A percentile compares a stretch with the other conserved stretches of the same genome.
phyloP scores from a whole-genome alignment of 768 basidiomycete genomes.

The Kockovaella imperatae region DNA sequence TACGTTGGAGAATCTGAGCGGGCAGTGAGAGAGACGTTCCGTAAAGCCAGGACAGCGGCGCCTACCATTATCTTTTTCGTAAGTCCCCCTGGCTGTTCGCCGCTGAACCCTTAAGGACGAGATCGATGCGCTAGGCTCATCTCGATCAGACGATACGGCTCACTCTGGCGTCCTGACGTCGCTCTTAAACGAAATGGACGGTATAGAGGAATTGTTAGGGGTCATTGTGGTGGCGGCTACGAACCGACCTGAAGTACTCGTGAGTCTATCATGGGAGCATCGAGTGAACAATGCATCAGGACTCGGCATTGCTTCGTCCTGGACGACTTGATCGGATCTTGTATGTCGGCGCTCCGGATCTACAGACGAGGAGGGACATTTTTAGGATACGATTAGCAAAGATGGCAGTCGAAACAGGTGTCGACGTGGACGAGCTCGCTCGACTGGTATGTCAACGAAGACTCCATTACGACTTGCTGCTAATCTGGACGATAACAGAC shows the following conservation, averaged over 20 bases:
- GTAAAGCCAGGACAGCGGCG: constrained; percentile 85
- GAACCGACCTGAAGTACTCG: constrained; percentile 86
- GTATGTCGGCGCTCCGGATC: constrained; percentile 87
- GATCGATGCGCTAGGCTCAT: constrained; percentile 83
- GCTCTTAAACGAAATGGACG: constrained; percentile 96
- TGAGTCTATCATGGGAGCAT: constrained; percentile 48
- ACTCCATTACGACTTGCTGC: background rate
- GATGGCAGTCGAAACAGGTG: constrained; percentile 70
- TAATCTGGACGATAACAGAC: too few species aligned
- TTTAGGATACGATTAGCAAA: constrained; percentile 63
- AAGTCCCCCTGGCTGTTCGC: constrained; percentile 38
- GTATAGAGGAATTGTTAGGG: constrained; percentile 84
- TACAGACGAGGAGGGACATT: constrained; percentile 71
- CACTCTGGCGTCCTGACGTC: constrained; percentile 79
- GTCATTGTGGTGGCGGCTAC: constrained; percentile 97
- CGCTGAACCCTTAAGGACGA: constrained; percentile 61
- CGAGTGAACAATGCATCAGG: constrained; percentile 50
- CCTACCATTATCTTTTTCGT: constrained; percentile 98
- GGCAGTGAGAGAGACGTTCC: constrained; percentile 87
- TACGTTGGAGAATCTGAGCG: constrained; percentile 96
- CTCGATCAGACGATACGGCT: constrained; percentile 56
- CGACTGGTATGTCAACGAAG: constrained; percentile 50
- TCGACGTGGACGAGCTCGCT: constrained; percentile 64
- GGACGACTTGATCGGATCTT: constrained; percentile 89
- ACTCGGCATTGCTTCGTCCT: constrained; percentile 87